Base-by-base conservation (phyloP, 306 rosid genomes). In the Glycyrrhiza uralensis region DNA sequence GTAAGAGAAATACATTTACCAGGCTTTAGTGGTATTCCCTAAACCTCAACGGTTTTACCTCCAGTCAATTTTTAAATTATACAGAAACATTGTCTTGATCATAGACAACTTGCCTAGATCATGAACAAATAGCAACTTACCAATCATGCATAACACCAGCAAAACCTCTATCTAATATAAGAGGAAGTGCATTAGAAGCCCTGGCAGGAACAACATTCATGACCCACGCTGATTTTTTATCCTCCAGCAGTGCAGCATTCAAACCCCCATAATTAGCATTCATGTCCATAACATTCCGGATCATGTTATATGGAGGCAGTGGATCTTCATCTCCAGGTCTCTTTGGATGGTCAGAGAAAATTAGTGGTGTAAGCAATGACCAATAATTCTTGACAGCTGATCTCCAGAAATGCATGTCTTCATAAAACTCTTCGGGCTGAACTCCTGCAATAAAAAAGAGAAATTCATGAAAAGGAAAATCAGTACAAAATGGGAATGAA, bases 251-350 rank as follows among this genome's bases (percentile, higher is more conserved):
- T 73, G 99, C 99, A 72, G 97, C 85, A 76, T 89, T 91, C 62
- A 95, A 80, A 64, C 96, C 90, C 38, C 97, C 99, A 83, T 85
- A 95, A 71, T 84, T 91, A 70, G 97, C 90, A 83, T 35, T 88
- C 96, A 95, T 92, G 83, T 95, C 99, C 88, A 95, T 90, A 80
- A 89, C 96, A 84, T 95, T 95, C 69, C 96, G 91, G 69, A 95
- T 69, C 99, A 95, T 95, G 85, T 95, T 95, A 82, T 83, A 95
- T 46, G 99, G 97, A 72, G 99, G 97, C 72, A 95, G 65, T 30
- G 99, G 97, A 81, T 95, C 99, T 87, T 95, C 99, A 78, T 95
- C 99, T 18, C 99, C 99, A 61, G 96, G 99, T 84, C 97, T 92
- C 95, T 95, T 95, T 33, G 99, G 99, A 82, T 95, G 99, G 85